Conservation (phyloP, 176 grass and related monocot genomes). For the Alloteropsis semialata region DNA sequence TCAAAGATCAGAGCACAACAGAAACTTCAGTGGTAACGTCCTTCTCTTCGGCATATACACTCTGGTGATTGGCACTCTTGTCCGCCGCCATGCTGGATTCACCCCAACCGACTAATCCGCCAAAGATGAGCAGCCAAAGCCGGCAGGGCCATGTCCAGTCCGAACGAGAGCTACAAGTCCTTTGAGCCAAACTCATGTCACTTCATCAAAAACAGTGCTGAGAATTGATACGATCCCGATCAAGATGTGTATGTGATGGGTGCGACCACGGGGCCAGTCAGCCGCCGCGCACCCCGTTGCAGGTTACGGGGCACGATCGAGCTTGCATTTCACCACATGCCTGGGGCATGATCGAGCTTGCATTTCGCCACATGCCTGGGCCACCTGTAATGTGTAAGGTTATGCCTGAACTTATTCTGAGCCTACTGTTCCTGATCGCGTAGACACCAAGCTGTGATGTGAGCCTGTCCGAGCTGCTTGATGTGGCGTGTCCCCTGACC, state of each 20-base stretch:
- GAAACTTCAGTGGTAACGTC: slow-evolving; percentile 3
- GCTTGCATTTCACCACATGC: too few relatives aligned
- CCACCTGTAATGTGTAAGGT: slow-evolving; percentile 38
- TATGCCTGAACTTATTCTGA: slow-evolving; percentile 45
- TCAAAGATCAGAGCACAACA: neutral
- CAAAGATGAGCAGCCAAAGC: slow-evolving; percentile 18
- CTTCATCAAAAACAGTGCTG: neutral
- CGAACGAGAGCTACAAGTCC: slow-evolving; percentile 17
- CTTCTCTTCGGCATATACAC: neutral
- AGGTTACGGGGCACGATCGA: neutral
- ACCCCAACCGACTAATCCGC: neutral
- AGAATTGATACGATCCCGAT: neutral
- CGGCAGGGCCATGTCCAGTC: slow-evolving; percentile 21
- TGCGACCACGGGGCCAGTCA: neutral
- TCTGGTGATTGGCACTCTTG: neutral
- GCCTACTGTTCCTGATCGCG: slow-evolving; percentile 37
- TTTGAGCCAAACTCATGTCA: slow-evolving; percentile 6
- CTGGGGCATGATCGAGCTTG: neutral
- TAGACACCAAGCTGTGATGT: neutral
- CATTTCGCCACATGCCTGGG: slow-evolving; percentile 36
- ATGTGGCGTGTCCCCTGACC: slow-evolving; percentile 1
- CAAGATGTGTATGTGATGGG: neutral
- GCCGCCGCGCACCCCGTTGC: neutral
- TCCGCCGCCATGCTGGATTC: slow-evolving; percentile 6
- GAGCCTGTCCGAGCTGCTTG: neutral